These are phyloP conservation scores for Taphrina deformans DNA, from an alignment of 1,139 yeast genomes.

Conservation along the genomic window DNA sequence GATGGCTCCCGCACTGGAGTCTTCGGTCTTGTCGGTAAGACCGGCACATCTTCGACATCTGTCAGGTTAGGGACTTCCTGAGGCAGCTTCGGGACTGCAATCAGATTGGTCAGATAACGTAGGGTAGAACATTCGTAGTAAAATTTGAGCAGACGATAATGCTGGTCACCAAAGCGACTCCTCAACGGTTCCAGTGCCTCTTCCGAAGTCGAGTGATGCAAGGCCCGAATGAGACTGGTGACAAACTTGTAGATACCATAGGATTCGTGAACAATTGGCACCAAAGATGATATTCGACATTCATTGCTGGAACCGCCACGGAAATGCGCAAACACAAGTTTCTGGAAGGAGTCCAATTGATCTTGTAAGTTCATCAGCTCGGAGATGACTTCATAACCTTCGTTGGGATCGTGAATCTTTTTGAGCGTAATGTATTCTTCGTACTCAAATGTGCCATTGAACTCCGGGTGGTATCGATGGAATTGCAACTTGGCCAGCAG, in stretches of 20 bases:
- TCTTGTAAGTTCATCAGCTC: conserved; percentile 88
- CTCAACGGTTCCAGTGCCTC: conserved; percentile 76
- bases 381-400: conserved; percentile 80
- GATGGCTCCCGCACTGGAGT: conserved; percentile 48
- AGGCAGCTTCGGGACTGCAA: conserved; percentile 81
- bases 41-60: conserved; percentile 52
- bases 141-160: conserved; percentile 73
- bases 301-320: conserved; percentile 67
- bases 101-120: conserved; percentile 76
- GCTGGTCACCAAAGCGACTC: conserved; percentile 76
- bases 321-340: conserved; percentile 72
- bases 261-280: conserved; percentile 89
- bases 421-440: conserved; percentile 89
- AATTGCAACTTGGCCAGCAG: conserved; percentile 73
- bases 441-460: conserved; percentile 93
- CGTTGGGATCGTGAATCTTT: conserved; percentile 89
- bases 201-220: conserved; percentile 66
- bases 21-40: conserved; percentile 52
- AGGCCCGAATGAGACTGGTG: conserved; percentile 86
- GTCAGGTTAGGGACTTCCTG: conserved; percentile 65
- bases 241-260: conserved; percentile 89
- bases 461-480: conserved; percentile 82
- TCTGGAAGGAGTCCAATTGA: conserved; percentile 74
- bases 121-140: conserved; percentile 88
- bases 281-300: conserved; percentile 81